phyloP scores from a whole-genome alignment of 1,139 yeast genomes.

The Debaryomycetaceae sp. region DNA sequence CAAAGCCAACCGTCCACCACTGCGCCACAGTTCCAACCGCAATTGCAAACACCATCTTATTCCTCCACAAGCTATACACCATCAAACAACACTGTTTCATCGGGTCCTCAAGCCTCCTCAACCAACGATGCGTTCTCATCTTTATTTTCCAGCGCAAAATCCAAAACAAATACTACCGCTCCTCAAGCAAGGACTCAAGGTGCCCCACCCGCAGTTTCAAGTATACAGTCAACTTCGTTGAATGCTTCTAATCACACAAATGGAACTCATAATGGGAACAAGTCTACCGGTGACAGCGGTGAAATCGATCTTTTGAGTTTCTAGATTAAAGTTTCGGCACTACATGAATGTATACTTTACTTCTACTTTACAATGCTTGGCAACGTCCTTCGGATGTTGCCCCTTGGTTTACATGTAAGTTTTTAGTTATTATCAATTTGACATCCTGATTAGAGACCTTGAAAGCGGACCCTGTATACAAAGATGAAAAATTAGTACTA shows the following conservation, averaged over 20 bases:
- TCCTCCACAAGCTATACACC: constrained; percentile 5
- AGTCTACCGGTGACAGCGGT: constrained; percentile 14
- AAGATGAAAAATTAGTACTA: neutral
- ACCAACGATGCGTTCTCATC: constrained; percentile 79
- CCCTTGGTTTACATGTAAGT: neutral
- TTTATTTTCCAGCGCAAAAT: constrained; percentile 69
- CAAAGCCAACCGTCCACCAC: constrained; percentile 19
- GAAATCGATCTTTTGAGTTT: constrained; percentile 35
- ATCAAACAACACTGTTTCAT: constrained; percentile 17
- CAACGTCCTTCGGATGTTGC: neutral
- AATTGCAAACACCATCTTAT: constrained; percentile 10
- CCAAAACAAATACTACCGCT: constrained; percentile 20
- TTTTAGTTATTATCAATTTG: constrained; percentile 1
- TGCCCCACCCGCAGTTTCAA: neutral
- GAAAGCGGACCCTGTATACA: neutral
- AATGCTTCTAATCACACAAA: constrained; percentile 9
- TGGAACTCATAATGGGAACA: constrained; percentile 8
- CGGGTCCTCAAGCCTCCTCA: constrained; percentile 32
- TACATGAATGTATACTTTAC: neutral
- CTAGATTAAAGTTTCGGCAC: constrained; percentile 9
- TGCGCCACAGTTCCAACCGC: constrained; percentile 11
- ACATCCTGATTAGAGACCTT: neutral
- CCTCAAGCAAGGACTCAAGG: neutral
- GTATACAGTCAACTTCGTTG: constrained; percentile 6
- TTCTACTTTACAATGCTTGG: neutral